phyloP scores from a whole-genome alignment of 768 basidiomycete genomes.

The Polyporus arcularius region DNA sequence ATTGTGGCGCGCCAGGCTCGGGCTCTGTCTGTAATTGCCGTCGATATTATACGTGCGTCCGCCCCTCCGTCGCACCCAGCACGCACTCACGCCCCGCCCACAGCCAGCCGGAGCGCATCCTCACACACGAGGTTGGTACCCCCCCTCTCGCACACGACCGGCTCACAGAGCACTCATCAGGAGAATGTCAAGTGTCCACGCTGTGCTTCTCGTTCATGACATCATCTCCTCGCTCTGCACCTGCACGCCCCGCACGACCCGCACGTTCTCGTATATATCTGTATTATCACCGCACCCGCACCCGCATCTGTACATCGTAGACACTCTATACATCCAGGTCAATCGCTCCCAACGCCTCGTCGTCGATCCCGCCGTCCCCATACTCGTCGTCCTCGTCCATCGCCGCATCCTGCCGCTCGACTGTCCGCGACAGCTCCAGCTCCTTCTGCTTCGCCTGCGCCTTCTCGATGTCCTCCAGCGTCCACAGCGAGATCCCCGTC shows the following conservation, averaged over 20 bases:
- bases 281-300: background rate
- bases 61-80: constrained; percentile 1
- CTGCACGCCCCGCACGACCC: background rate
- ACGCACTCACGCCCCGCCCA: constrained; percentile 8
- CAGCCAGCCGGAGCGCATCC: constrained; percentile 57
- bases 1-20: constrained; percentile 38
- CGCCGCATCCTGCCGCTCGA: constrained; percentile 33
- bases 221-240: background rate
- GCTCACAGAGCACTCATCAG: background rate
- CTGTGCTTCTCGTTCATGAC: background rate
- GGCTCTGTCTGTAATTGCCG: constrained; percentile 42
- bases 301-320: constrained; percentile 10
- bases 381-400: constrained; percentile 52
- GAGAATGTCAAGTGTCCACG: constrained; percentile 13
- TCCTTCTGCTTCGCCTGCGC: constrained; percentile 82
- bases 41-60: constrained; percentile 54
- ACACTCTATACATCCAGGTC: constrained; percentile 30
- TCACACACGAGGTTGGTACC: constrained; percentile 44
- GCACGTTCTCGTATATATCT: constrained; percentile 2
- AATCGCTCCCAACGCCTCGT: constrained; percentile 31
- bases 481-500: constrained; percentile 94
- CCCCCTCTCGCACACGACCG: background rate
- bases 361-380: constrained; percentile 35
- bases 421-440: constrained; percentile 52
- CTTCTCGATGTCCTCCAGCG: constrained; percentile 86